A percentile compares a stretch with the other conserved stretches of the same genome.
Evolutionary conservation across 192 early-diverging fungal genomes (phyloP).

Genomic region (Pilobolus umbonatus): DNA sequence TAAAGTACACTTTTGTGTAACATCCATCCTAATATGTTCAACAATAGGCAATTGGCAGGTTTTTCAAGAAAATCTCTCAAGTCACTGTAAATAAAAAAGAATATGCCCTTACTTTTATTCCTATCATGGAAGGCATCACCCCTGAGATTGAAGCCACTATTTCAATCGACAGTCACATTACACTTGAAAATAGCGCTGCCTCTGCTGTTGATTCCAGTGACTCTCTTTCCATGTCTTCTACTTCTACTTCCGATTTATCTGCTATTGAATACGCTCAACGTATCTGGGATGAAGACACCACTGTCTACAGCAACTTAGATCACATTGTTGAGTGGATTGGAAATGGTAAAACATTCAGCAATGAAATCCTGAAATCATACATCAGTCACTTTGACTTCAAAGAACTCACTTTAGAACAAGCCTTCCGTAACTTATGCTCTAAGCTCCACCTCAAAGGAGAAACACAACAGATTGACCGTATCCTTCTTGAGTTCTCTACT

Average conservation of each 20-base stretch:
- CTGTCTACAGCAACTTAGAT: slow-evolving; percentile 20
- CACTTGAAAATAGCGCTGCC: too few relatives aligned
- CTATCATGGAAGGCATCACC: too few relatives aligned
- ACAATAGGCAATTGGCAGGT: too few relatives aligned
- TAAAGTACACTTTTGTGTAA: too few relatives aligned
- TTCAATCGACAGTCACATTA: too few relatives aligned
- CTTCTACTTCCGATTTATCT: background rate
- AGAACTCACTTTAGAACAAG: slow-evolving; percentile 22
- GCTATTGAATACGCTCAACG: slow-evolving; percentile 17
- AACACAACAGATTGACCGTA: slow-evolving; percentile 87
- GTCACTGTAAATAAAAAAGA: too few relatives aligned
- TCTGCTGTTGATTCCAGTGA: too few relatives aligned
- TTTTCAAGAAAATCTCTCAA: too few relatives aligned
- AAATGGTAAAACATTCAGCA: slow-evolving; percentile 24
- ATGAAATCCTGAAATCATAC: slow-evolving; percentile 19
- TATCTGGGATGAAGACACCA: slow-evolving; percentile 31
- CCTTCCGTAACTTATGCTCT: slow-evolving; percentile 52
- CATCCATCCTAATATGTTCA: too few relatives aligned
- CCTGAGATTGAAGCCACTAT: too few relatives aligned
- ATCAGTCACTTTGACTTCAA: slow-evolving; percentile 31
- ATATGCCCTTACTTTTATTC: too few relatives aligned
- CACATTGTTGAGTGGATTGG: slow-evolving; percentile 32
- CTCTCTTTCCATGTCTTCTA: background rate
- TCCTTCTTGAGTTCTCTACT: slow-evolving; percentile 75
- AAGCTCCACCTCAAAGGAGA: slow-evolving; percentile 84